Base-by-base conservation (phyloP, 805 yeast genomes). In the Wickerhamomyces pijperi region DNA sequence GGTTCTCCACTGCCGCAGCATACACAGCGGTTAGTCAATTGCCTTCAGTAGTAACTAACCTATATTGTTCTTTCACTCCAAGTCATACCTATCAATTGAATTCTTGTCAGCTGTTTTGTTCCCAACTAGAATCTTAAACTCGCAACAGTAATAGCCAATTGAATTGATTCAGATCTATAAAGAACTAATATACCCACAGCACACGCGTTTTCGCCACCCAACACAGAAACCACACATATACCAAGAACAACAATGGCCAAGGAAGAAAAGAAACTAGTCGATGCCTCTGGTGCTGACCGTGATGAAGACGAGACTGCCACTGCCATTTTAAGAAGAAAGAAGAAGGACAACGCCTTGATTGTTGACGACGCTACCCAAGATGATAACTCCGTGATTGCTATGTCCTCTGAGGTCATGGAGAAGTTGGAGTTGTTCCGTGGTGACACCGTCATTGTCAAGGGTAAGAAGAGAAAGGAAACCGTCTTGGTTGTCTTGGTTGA, bases 281-380 rank as follows among this genome's bases (percentile, higher is more conserved):
- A 76, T 48, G 85, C 82, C 47, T 77, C 87, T 38, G 92, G 92
- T 38, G 72, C 74, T 36, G 70, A 67, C 37, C 51, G 59, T 40
- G 66, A 67, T 33, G 84, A 78, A 51, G 78, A 74, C 52, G 76
- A 72, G 48, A 86, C 95, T 39, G 99, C 99, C 48, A 92, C 97
- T 40, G 99, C 99, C 35, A 92, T 92, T 56, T 70, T 92, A 56
- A 82, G 96, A 68, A 78, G 90, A 67, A 92, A 92, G 79, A 90
- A 92, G 92, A 90, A 90, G 74, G 95, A 83, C 58, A 92, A 92
- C 62, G 48, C 95, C 39, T 69, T 92, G 51, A 67, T 92, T 47
- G 97, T 92, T 38, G 99, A 92, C 58, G 98, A 92, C 64, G 97
- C 99, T 47, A 78, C 81, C 54, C 86, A 84, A 54, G 99, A 92